Evolutionary conservation across 306 rosid genomes (phyloP).

Genomic region (Pterocarpus macrocarpus): DNA sequence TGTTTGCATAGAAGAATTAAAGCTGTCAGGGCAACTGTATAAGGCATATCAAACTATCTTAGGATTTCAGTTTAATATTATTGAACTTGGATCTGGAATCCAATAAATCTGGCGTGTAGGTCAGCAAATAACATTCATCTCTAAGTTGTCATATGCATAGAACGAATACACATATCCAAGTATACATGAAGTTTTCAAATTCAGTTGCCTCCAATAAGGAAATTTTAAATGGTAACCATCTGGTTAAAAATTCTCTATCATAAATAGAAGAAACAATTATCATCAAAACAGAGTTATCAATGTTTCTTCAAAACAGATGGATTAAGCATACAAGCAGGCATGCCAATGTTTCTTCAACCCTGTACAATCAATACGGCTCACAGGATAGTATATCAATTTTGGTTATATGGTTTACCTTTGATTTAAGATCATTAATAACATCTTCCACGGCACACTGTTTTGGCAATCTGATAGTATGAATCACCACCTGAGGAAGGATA

Average conservation of each 20-base stretch:
- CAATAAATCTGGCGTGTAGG: neutral
- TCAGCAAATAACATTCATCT: neutral
- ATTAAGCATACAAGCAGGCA: neutral
- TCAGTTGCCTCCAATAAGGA: neutral
- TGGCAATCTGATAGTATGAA: constrained; percentile 79
- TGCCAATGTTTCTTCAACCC: neutral
- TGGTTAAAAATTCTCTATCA: neutral
- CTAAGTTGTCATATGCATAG: neutral
- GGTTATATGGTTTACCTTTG: constrained; percentile 58
- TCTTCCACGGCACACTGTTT: constrained; percentile 83
- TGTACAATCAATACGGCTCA: neutral
- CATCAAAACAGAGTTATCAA: neutral
- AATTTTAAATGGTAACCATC: neutral
- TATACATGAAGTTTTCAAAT: neutral
- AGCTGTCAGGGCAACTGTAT: neutral
- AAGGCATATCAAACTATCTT: neutral
- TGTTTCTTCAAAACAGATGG: neutral
- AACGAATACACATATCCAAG: neutral
- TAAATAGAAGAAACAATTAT: neutral
- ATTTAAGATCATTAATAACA: constrained; percentile 72
- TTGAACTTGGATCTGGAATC: neutral
- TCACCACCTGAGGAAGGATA: constrained; percentile 64
- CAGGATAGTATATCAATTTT: neutral
- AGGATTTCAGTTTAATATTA: neutral
- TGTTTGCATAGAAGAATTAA: neutral